A percentile compares a stretch with the other conserved stretches of the same genome.
Conservation (phyloP, 2,329 filamentous ascomycete species). For the Corynespora cassiicola region DNA sequence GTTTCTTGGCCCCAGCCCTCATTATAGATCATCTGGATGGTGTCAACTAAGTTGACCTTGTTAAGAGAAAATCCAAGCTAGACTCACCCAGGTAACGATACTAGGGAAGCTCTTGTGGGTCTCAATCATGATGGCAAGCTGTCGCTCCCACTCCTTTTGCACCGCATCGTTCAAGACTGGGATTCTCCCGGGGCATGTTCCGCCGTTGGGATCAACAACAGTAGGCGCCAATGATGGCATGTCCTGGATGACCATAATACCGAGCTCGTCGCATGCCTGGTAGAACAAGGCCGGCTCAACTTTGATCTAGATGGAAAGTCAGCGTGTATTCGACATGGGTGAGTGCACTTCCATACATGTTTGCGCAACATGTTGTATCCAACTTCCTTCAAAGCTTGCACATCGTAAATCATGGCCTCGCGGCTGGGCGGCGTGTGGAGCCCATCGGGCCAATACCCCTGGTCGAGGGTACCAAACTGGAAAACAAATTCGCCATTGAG, state of each 20-base stretch:
- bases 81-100: slow-evolving; percentile 67
- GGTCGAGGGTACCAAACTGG: slow-evolving; percentile 72
- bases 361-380: slow-evolving; percentile 77
- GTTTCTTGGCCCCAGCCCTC: slow-evolving; percentile 73
- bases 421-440: slow-evolving; percentile 69
- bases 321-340: slow-evolving; percentile 2
- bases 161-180: slow-evolving; percentile 49
- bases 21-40: slow-evolving; percentile 67
- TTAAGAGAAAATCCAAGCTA: neutral
- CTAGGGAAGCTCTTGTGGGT: slow-evolving; percentile 70
- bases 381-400: slow-evolving; percentile 68
- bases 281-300: slow-evolving; percentile 73
- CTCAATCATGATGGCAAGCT: slow-evolving; percentile 66
- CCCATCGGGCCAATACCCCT: slow-evolving; percentile 76
- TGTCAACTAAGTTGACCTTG: neutral
- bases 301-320: slow-evolving; percentile 62
- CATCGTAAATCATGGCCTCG: slow-evolving; percentile 72
- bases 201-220: too few species aligned
- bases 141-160: slow-evolving; percentile 69
- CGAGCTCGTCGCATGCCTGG: slow-evolving; percentile 69
- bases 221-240: slow-evolving; percentile 73
- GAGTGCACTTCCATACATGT: slow-evolving; percentile 58
- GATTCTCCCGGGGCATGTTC: too few species aligned
- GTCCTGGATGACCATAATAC: slow-evolving; percentile 72
- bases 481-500: slow-evolving; percentile 75